Conservation (phyloP, 1,284 basidiomycete species). For the Heterobasidion occidentale region DNA sequence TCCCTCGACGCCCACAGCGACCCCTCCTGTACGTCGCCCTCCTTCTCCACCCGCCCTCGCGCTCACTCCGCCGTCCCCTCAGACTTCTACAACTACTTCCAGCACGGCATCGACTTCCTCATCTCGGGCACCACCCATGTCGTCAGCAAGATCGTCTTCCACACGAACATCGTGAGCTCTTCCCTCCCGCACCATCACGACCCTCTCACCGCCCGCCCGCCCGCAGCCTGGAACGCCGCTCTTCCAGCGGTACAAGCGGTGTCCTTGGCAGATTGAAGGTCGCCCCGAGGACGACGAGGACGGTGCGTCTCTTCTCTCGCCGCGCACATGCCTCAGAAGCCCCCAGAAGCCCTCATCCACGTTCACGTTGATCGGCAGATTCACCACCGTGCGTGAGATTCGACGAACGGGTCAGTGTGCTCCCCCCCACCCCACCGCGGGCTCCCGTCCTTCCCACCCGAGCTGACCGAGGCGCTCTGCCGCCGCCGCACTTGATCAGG, state of each 20-base stretch:
- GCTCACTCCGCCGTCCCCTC: conserved; percentile 1
- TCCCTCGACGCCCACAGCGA: conserved; percentile 31
- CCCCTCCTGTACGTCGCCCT: conserved; percentile 18
- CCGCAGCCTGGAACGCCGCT: conserved; percentile 75
- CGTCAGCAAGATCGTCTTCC: conserved; percentile 80
- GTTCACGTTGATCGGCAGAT: conserved; percentile 30
- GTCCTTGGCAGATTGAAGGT: conserved; percentile 79
- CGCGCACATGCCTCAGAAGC: too few relatives aligned
- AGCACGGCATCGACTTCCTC: conserved; percentile 80
- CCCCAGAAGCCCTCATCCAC: too few relatives aligned
- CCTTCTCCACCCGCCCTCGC: neutral
- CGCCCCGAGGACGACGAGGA: conserved; percentile 71
- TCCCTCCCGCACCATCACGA: neutral
- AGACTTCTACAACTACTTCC: conserved; percentile 93
- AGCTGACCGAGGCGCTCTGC: neutral
- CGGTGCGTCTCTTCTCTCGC: conserved; percentile 28
- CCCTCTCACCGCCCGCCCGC: neutral
- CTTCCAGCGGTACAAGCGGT: conserved; percentile 85
- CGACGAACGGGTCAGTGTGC: conserved; percentile 47
- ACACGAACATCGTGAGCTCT: conserved; percentile 71
- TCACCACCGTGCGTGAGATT: conserved; percentile 60
- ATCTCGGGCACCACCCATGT: conserved; percentile 62
- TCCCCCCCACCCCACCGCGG: neutral
- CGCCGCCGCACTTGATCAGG: conserved; percentile 27
- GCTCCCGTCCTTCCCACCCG: neutral